These are phyloP conservation scores for Sugiyamaella xylanicola DNA, from an alignment of 1,139 yeast species.

Conservation along the genomic window DNA sequence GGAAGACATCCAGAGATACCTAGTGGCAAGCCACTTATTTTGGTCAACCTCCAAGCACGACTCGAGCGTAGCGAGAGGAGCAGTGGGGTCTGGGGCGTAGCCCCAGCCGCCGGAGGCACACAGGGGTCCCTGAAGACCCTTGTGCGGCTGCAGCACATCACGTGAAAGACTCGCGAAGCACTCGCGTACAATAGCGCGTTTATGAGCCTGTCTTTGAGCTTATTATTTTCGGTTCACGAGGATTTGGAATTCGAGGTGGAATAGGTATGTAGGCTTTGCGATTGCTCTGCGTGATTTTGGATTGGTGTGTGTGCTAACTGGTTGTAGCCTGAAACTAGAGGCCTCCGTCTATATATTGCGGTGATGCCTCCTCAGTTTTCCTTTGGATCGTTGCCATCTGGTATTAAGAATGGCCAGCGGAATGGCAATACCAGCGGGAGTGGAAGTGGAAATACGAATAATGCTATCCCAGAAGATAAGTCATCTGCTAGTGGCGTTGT, in stretches of 20 bases:
- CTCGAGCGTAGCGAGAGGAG: not conserved
- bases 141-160: not conserved
- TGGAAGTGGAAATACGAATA: not conserved
- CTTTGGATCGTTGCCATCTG: not conserved
- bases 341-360: not conserved
- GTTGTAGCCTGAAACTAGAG: not conserved
- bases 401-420: not conserved
- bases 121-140: not conserved
- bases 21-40: too few relatives aligned
- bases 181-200: not conserved
- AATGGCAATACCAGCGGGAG: not conserved
- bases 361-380: constrained; percentile 1
- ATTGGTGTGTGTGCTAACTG: not conserved
- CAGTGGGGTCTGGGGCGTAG: not conserved
- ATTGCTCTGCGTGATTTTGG: not conserved
- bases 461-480: not conserved
- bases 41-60: not conserved
- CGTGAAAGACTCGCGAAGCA: not conserved
- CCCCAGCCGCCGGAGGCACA: not conserved
- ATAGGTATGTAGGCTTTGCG: not conserved
- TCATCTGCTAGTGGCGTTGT: not conserved
- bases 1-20: too few relatives aligned
- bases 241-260: not conserved
- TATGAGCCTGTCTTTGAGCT: not conserved
- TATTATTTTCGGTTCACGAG: not conserved